Evolutionary conservation across 2,329 filamentous ascomycete species (phyloP).

Genomic region (Calonectria pauciramosa): DNA sequence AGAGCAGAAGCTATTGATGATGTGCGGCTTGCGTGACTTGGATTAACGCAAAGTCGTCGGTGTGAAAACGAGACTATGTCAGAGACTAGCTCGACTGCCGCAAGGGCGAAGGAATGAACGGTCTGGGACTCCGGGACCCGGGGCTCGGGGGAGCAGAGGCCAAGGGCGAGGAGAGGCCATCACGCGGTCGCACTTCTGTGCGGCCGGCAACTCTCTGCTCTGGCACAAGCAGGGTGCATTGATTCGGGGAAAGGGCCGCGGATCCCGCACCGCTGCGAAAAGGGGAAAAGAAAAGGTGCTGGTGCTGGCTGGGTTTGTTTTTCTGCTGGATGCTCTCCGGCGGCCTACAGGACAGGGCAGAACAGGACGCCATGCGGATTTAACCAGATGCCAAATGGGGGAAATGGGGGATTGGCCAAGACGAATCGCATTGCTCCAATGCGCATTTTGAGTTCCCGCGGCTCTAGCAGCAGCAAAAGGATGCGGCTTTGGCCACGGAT

Average conservation of each 20-base stretch:
- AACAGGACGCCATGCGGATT: neutral
- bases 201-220: slow-evolving; percentile 11
- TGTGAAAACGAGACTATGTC: slow-evolving; percentile 7
- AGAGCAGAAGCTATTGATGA: slow-evolving; percentile 9
- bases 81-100: slow-evolving; percentile 3
- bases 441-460: neutral
- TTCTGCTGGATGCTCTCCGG: neutral
- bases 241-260: neutral
- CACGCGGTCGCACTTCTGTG: slow-evolving; percentile 13
- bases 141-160: neutral
- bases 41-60: slow-evolving; percentile 5
- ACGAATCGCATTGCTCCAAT: neutral
- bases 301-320: neutral
- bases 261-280: neutral
- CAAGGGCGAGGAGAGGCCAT: slow-evolving; percentile 10
- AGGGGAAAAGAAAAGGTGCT: neutral
- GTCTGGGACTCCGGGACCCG: neutral
- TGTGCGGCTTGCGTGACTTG: slow-evolving; percentile 12
- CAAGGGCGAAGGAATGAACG: slow-evolving; percentile 4
- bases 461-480: neutral
- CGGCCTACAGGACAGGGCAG: neutral
- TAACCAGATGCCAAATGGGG: neutral
- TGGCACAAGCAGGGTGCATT: slow-evolving; percentile 1
- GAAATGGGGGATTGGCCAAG: neutral
- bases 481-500: neutral